These are phyloP conservation scores for Priceomyces carsonii DNA, from an alignment of 805 yeast species.

Conservation along the genomic window DNA sequence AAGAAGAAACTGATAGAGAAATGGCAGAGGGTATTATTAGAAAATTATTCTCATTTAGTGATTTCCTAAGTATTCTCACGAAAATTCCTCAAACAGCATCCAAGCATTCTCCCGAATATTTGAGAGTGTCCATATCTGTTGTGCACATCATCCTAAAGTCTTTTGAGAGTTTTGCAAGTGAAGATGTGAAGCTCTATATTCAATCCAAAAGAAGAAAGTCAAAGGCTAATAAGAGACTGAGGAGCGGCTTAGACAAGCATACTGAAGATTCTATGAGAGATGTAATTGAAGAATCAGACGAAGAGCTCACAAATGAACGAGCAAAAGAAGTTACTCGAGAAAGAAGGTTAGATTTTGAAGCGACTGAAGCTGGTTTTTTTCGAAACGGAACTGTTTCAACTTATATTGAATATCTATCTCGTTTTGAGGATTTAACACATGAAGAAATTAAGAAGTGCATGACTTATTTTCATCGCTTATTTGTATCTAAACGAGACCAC, in stretches of 20 bases:
- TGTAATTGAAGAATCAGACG: constrained; percentile 35
- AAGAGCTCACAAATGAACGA: constrained; percentile 31
- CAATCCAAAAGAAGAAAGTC: constrained; percentile 42
- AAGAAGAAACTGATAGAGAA: constrained; percentile 48
- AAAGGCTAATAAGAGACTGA: constrained; percentile 24
- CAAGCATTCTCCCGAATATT: constrained; percentile 62
- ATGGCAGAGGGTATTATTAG: constrained; percentile 60
- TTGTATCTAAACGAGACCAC: constrained; percentile 58
- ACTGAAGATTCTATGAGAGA: constrained; percentile 25
- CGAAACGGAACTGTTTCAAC: constrained; percentile 64
- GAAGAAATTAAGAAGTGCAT: constrained; percentile 63
- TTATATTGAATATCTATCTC: constrained; percentile 59
- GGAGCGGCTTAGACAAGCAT: constrained; percentile 22
- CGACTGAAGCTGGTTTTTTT: constrained; percentile 47
- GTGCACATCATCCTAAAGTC: constrained; percentile 65
- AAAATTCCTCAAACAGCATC: constrained; percentile 63
- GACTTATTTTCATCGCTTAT: constrained; percentile 68
- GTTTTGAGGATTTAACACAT: constrained; percentile 62
- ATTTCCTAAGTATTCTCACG: constrained; percentile 55
- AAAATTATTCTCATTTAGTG: constrained; percentile 69
- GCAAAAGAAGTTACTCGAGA: constrained; percentile 42
- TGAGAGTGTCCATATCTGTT: constrained; percentile 61
- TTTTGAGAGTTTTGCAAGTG: constrained; percentile 64
- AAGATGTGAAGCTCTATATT: constrained; percentile 52
- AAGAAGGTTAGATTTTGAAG: constrained; percentile 46